Base-by-base conservation (phyloP, 768 basidiomycete species). In the Suillus luteus region DNA sequence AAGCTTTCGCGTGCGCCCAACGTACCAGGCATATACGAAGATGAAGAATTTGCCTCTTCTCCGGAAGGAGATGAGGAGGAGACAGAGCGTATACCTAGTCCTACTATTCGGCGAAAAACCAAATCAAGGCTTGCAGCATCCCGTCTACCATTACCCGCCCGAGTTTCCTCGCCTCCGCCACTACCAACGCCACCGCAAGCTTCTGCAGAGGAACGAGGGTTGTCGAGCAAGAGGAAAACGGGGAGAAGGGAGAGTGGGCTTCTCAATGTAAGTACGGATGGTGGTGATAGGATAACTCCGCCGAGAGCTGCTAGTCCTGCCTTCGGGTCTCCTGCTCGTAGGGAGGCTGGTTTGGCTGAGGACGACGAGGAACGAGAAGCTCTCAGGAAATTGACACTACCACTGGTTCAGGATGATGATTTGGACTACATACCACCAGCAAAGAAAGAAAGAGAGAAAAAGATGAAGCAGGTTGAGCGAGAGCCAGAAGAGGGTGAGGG, bases 261-360 rank as follows among this genome's bases (percentile, higher is more conserved):
- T 48, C 73, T 92, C 59, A 81, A 77, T 63, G 74, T 82, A 69
- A 66, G 76, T 65, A 69, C 72, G 63, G 40, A 71, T 67, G 59
- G 74, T 62, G 72, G 73, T 35, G 80, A 79, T 15, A 70, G 77
- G 17, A 68, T 81, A 27, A 70, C 81, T 27, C 79, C 80, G 19
- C 86, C 82, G 10, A 82, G 88, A 62, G 83, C 86, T 31, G 80
- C 85, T 1, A 91, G 89, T 66, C 90, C 89, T 3, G 87, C 87
- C 1, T 86, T 88, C 67, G 89, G 87, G 7, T 88, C 86, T 2
- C 87, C 88, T 37, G 68, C 79, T 24, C 81, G 85, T 52, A 75
- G 82, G 66, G 81, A 82, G 62, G 85, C 86, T 14, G 86, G 81
- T 0, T 70, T 85, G 11, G 86, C 83, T 5, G 85, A 85, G 63